phyloP scores from a whole-genome alignment of 2,329 filamentous ascomycete genomes.

The Aspergillus transmontanensis region DNA sequence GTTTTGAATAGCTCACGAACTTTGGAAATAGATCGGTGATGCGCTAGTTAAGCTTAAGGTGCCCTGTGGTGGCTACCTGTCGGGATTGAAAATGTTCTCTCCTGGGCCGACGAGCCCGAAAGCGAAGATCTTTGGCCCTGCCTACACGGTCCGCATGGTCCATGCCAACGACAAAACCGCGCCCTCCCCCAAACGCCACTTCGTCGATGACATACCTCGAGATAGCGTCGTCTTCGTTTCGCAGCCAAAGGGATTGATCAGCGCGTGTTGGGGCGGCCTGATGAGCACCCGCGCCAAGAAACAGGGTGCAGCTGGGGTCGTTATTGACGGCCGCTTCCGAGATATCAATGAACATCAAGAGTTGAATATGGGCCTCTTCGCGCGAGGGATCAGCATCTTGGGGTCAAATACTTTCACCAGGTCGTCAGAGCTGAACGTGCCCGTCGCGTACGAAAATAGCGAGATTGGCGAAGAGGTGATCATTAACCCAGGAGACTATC shows the following conservation, averaged over 20 bases:
- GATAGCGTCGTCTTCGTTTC: slow-evolving; percentile 41
- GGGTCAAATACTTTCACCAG: slow-evolving; percentile 40
- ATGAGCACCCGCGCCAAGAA: slow-evolving; percentile 41
- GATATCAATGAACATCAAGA: slow-evolving; percentile 38
- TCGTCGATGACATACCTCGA: slow-evolving; percentile 38
- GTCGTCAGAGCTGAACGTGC: slow-evolving; percentile 37
- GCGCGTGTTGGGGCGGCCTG: slow-evolving; percentile 43
- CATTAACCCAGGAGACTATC: too few species aligned
- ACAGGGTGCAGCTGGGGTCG: slow-evolving; percentile 38
- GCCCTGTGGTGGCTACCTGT: background rate
- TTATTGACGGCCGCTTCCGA: slow-evolving; percentile 44
- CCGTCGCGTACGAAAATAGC: slow-evolving; percentile 31
- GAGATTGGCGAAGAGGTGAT: slow-evolving; percentile 7
- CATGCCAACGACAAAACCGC: slow-evolving; percentile 32
- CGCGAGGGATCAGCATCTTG: slow-evolving; percentile 29
- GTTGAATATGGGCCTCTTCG: slow-evolving; percentile 14
- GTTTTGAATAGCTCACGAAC: too few species aligned
- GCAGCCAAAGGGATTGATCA: slow-evolving; percentile 36
- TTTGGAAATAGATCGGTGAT: too few species aligned
- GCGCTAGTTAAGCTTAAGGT: too few species aligned
- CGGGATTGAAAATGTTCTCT: slow-evolving; percentile 36
- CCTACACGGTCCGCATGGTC: slow-evolving; percentile 38
- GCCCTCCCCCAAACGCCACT: slow-evolving; percentile 35
- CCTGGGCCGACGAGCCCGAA: slow-evolving; percentile 22
- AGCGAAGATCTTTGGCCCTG: slow-evolving; percentile 32